These are phyloP conservation scores for Nigrospora sphaerica DNA, from an alignment of 2,329 filamentous ascomycete genomes.

Conservation along the genomic window DNA sequence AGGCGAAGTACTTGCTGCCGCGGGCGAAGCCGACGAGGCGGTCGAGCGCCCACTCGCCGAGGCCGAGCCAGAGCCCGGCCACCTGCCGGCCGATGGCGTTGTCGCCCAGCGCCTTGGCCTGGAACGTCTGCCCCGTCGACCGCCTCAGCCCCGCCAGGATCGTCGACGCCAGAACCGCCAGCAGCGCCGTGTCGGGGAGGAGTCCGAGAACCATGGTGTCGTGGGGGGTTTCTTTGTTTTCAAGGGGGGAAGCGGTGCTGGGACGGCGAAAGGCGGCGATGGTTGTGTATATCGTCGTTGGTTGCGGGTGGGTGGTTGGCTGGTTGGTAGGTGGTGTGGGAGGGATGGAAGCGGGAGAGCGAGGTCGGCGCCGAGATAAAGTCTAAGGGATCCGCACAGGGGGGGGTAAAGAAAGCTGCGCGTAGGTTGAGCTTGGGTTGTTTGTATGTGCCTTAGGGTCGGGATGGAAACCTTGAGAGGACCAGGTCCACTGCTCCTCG, in stretches of 20 bases:
- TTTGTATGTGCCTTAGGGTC: too few species aligned
- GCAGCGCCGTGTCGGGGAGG: constrained; percentile 6
- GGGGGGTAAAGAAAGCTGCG: too few species aligned
- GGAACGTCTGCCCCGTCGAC: constrained; percentile 1
- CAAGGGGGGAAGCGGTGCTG: neutral
- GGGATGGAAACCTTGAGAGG: too few species aligned
- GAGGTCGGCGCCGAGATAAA: too few species aligned
- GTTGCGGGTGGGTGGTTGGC: neutral
- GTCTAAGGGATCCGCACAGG: too few species aligned
- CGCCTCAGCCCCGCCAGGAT: constrained; percentile 5
- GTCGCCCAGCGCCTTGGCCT: neutral
- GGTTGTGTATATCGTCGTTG: too few species aligned
- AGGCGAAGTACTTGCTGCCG: neutral
- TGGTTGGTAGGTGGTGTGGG: neutral
- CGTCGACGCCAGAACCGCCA: constrained; percentile 3
- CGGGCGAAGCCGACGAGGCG: neutral
- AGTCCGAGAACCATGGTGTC: neutral
- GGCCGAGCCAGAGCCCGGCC: neutral
- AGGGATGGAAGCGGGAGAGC: neutral
- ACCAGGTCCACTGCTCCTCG: too few species aligned
- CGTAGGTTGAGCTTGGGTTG: too few species aligned
- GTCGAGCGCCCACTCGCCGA: neutral
- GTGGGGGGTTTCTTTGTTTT: neutral
- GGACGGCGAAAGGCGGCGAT: too few species aligned
- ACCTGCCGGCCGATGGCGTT: neutral